Evolutionary conservation across 169 alveolate genomes (phyloP).

Genomic region (Plasmodium ovale): DNA sequence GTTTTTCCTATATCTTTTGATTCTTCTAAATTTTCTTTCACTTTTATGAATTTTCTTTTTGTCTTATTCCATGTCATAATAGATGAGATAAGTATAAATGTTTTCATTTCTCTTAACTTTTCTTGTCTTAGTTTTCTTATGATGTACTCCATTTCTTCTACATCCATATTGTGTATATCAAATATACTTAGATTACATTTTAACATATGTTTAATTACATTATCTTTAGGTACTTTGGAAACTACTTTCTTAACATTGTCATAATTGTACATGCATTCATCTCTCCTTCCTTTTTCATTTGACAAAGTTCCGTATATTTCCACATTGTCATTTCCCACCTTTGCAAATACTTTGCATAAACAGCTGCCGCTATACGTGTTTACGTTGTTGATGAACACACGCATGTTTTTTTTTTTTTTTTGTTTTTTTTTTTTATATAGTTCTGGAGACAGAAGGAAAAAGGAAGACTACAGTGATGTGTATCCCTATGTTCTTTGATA

Average conservation of each 20-base stretch:
- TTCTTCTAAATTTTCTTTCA: not conserved
- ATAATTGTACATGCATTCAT: slow-evolving; percentile 4
- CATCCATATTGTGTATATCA: slow-evolving; percentile 29
- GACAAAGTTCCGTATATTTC: slow-evolving; percentile 51
- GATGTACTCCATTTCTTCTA: slow-evolving; percentile 59
- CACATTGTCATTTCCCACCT: slow-evolving; percentile 9
- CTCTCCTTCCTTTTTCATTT: not conserved
- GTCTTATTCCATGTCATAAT: slow-evolving; percentile 71
- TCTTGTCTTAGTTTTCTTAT: slow-evolving; percentile 48
- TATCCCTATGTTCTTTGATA: no score
- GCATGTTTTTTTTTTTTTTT: slow-evolving; percentile 33
- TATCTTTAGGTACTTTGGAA: slow-evolving; percentile 36
- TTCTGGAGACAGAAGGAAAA: no score
- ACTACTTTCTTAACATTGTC: slow-evolving; percentile 32
- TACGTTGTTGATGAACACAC: slow-evolving; percentile 38
- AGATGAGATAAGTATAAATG: slow-evolving; percentile 45
- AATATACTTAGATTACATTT: slow-evolving; percentile 14
- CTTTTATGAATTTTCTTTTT: slow-evolving; percentile 10
- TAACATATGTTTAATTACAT: slow-evolving; percentile 11
- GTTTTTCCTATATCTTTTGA: not conserved
- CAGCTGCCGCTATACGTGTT: slow-evolving; percentile 68
- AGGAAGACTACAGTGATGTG: no score
- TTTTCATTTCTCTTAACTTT: slow-evolving; percentile 3
- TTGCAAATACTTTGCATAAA: slow-evolving; percentile 15
- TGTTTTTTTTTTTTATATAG: no score